phyloP scores from a whole-genome alignment of 2,329 filamentous ascomycete genomes.

The Fusarium denticulatum region DNA sequence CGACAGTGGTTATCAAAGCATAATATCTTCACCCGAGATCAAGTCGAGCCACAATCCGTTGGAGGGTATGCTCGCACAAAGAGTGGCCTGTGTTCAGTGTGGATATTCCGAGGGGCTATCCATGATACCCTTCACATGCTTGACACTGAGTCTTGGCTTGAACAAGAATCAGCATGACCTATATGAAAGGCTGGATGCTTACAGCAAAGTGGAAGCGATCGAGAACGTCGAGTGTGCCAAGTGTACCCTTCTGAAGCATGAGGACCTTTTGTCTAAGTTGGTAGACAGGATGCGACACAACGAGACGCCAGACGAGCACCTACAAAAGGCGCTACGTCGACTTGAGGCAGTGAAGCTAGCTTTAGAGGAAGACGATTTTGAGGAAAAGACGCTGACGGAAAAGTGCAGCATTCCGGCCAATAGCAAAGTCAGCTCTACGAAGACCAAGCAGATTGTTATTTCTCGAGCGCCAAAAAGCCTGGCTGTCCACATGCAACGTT shows the following conservation, averaged over 20 bases:
- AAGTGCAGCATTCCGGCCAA: slow-evolving; percentile 74
- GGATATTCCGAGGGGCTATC: slow-evolving; percentile 88
- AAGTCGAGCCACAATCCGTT: slow-evolving; percentile 75
- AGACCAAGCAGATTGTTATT: slow-evolving; percentile 89
- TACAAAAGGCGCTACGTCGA: slow-evolving; percentile 63
- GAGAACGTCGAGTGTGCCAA: slow-evolving; percentile 91
- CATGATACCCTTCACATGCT: slow-evolving; percentile 91
- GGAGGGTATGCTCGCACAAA: slow-evolving; percentile 87
- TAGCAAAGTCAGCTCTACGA: slow-evolving; percentile 79
- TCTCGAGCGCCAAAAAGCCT: slow-evolving; percentile 83
- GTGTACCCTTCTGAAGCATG: slow-evolving; percentile 78
- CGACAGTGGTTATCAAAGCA: slow-evolving; percentile 66
- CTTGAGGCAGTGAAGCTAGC: slow-evolving; percentile 75
- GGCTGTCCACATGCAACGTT: slow-evolving; percentile 89
- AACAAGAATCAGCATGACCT: slow-evolving; percentile 72
- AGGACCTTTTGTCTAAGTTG: slow-evolving; percentile 59
- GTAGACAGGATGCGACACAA: slow-evolving; percentile 52
- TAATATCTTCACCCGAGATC: slow-evolving; percentile 48
- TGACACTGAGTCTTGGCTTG: slow-evolving; percentile 83
- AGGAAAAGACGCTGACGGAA: slow-evolving; percentile 70
- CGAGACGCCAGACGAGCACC: slow-evolving; percentile 56
- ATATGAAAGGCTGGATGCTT: slow-evolving; percentile 82
- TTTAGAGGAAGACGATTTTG: slow-evolving; percentile 82
- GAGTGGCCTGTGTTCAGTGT: slow-evolving; percentile 87
- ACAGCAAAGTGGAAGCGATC: slow-evolving; percentile 85